Evolutionary conservation across 306 rosid species (phyloP).

Genomic region (Cucumis melo): DNA sequence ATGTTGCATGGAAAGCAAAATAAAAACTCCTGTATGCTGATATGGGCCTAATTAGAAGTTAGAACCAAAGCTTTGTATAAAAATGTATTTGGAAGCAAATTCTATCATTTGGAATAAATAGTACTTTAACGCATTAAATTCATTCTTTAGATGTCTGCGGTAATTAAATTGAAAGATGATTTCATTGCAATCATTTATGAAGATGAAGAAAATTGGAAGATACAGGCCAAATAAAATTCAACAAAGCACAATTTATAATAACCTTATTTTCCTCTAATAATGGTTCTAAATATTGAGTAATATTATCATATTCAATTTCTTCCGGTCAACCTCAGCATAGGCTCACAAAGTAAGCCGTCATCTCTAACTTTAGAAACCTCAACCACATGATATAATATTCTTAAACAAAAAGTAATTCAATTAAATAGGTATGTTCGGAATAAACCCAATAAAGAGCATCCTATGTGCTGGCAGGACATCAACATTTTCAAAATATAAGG

Average conservation of each 20-base stretch:
- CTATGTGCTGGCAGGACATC: not conserved
- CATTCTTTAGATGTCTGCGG: not conserved
- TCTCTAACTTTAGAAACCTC: not conserved
- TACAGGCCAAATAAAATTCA: too few relatives aligned
- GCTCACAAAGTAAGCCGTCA: too few relatives aligned
- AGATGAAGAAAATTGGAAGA: too few relatives aligned
- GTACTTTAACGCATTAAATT: not conserved
- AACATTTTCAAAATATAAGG: not conserved
- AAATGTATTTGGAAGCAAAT: not conserved
- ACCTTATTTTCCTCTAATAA: not conserved
- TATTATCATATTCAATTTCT: not conserved
- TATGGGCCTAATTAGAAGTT: not conserved
- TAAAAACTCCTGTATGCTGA: not conserved
- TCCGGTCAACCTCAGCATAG: not conserved
- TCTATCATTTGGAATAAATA: not conserved
- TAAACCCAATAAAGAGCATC: not conserved
- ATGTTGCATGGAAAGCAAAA: not conserved
- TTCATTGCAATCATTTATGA: not conserved
- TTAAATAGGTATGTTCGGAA: not conserved
- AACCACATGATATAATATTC: not conserved
- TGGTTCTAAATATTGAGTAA: not conserved
- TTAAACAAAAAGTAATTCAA: not conserved
- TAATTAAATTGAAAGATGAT: not conserved
- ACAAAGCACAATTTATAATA: not conserved
- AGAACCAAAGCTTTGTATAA: not conserved